Conservation (phyloP, 1,139 yeast species). For the Yamadazyma spencermartinsiae region DNA sequence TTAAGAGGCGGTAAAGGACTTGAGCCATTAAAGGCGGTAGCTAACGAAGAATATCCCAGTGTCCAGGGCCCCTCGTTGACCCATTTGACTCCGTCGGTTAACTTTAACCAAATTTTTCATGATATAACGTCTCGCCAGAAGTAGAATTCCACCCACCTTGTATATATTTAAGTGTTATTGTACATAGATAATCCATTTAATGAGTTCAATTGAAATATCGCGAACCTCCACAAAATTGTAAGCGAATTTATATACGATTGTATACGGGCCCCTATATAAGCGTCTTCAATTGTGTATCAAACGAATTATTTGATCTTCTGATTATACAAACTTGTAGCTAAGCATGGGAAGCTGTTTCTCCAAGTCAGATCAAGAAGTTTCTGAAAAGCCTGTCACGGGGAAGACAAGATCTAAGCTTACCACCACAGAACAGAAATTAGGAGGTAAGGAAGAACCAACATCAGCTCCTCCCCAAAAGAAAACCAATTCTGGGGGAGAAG, state of each 20-base stretch:
- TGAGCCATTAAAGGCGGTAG: conserved; percentile 10
- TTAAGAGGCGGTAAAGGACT: conserved; percentile 24
- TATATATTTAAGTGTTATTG: not conserved
- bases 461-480: not conserved
- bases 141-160: not conserved
- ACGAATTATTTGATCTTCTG: too few species aligned
- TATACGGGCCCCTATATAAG: too few species aligned
- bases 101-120: conserved; percentile 23
- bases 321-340: too few species aligned
- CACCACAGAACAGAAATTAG: conserved; percentile 11
- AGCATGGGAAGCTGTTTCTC: conserved; percentile 26
- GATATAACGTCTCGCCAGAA: not conserved
- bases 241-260: too few species aligned
- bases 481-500: not conserved
- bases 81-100: conserved; percentile 29
- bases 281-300: too few species aligned
- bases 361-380: conserved; percentile 11
- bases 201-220: too few species aligned
- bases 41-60: conserved; percentile 7
- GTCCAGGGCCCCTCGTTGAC: conserved; percentile 28
- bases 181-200: not conserved
- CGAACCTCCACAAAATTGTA: too few species aligned
- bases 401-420: conserved; percentile 2
- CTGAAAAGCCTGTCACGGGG: conserved; percentile 2
- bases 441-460: conserved; percentile 5